These are phyloP conservation scores for Choiromyces venosus DNA, from an alignment of 495 filamentous ascomycete genomes.

Conservation along the genomic window DNA sequence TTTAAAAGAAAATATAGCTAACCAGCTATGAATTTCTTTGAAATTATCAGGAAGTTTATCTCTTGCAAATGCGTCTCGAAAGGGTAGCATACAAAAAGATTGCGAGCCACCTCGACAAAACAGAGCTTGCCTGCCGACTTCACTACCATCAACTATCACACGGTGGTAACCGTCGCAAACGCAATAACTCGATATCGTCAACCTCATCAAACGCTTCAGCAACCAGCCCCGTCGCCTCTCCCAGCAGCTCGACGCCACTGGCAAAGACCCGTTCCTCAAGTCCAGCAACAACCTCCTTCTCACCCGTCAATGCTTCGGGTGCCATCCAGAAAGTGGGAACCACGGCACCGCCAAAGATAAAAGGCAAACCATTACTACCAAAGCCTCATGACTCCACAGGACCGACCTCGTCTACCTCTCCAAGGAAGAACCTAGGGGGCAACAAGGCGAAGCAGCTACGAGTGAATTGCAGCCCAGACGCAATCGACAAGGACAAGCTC, in stretches of 20 bases:
- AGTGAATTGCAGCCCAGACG: conserved; percentile 41
- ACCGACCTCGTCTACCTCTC: conserved; percentile 12
- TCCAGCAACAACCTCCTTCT: conserved; percentile 38
- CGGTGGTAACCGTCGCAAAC: conserved; percentile 60
- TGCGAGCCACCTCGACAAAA: conserved; percentile 75
- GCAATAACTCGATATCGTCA: conserved; percentile 51
- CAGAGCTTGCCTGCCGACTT: conserved; percentile 74
- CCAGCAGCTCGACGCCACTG: conserved; percentile 30
- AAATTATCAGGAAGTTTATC: conserved; percentile 64
- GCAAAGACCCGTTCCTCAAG: conserved; percentile 38
- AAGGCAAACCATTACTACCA: conserved; percentile 42
- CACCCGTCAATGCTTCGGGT: conserved; percentile 43
- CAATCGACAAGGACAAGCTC: conserved; percentile 63
- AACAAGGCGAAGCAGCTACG: conserved; percentile 37
- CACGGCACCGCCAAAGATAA: conserved; percentile 36
- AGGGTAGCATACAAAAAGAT: conserved; percentile 90
- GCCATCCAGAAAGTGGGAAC: conserved; percentile 39
- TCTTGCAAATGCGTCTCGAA: conserved; percentile 73
- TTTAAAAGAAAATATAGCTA: conserved; percentile 6
- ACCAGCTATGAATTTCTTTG: conserved; percentile 13
- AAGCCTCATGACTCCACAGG: conserved; percentile 33
- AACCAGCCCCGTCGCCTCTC: conserved; percentile 40
- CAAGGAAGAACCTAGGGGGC: conserved; percentile 23
- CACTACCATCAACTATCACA: conserved; percentile 81
- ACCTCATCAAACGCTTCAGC: conserved; percentile 40